Conservation (phyloP, 495 filamentous ascomycete species). For the Aspergillus affinis region DNA sequence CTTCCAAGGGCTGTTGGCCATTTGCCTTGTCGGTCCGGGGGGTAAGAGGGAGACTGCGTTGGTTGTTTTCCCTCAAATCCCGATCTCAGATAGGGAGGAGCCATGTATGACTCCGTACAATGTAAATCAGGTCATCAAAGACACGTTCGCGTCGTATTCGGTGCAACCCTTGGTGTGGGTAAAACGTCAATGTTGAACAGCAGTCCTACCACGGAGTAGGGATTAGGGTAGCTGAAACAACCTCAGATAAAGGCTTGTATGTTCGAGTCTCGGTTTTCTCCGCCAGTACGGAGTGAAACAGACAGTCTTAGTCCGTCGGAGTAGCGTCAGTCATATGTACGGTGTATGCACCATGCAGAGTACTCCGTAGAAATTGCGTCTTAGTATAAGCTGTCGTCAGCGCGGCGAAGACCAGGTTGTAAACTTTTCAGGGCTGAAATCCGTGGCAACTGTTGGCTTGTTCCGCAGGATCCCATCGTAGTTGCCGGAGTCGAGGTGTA, state of each 20-base stretch:
- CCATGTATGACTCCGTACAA: no score
- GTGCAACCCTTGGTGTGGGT: background rate
- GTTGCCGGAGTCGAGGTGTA: background rate
- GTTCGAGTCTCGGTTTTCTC: slow-evolving; percentile 6
- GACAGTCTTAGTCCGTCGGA: slow-evolving; percentile 4
- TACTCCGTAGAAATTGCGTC: no score
- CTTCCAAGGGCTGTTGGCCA: background rate
- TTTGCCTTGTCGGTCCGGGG: background rate
- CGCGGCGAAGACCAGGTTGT: background rate
- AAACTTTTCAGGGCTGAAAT: background rate
- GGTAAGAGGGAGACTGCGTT: background rate
- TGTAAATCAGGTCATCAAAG: no score
- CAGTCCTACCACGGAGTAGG: background rate
- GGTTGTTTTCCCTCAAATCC: background rate
- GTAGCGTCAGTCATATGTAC: slow-evolving; percentile 2
- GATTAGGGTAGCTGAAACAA: background rate
- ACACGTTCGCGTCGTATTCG: background rate
- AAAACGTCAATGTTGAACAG: background rate
- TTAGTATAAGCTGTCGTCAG: background rate
- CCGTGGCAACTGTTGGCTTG: background rate
- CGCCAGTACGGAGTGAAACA: slow-evolving; percentile 1
- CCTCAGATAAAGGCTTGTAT: background rate
- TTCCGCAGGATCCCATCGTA: background rate
- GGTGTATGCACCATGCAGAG: background rate
- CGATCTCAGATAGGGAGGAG: background rate